Percentiles rank a stretch among this genome's conserved stretches.
Conservation (phyloP, 345 rosid genomes). For the Crucihimalaya himalaica region DNA sequence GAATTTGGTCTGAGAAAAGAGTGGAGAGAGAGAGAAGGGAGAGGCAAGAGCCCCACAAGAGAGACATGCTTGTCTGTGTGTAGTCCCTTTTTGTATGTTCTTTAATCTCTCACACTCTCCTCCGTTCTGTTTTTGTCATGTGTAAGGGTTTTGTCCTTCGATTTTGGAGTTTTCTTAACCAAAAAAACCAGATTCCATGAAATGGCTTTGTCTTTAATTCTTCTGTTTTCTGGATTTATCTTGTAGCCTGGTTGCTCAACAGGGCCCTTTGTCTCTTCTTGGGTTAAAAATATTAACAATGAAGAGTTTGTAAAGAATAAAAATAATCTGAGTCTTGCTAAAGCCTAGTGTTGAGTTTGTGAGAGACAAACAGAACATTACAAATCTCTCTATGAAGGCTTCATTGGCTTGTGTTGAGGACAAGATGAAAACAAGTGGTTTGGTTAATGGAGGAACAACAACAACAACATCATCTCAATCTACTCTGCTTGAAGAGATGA, state of each 20-base stretch:
- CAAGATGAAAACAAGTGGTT: conserved; percentile 55
- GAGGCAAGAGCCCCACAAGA: conserved; percentile 48
- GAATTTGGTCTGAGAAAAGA: conserved; percentile 48
- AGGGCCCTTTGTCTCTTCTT: conserved; percentile 27
- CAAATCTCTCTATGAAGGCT: conserved; percentile 42
- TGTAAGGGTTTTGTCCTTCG: conserved; percentile 61
- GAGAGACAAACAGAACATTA: conserved; percentile 16
- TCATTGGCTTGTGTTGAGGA: conserved; percentile 62
- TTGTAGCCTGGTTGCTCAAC: conserved; percentile 23
- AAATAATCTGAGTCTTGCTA: conserved; percentile 10
- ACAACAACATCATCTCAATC: conserved; percentile 31
- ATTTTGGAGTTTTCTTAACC: conserved; percentile 46
- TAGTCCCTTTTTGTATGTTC: conserved; percentile 43
- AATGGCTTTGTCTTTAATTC: conserved; percentile 41
- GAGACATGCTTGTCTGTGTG: conserved; percentile 49
- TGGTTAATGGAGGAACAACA: conserved; percentile 42
- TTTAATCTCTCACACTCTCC: conserved; percentile 35
- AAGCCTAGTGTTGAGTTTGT: conserved; percentile 29
- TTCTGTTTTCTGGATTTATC: conserved; percentile 35
- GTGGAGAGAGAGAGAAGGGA: conserved; percentile 26
- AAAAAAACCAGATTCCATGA: conserved; percentile 43
- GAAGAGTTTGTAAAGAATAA: conserved; percentile 13
- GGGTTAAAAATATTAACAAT: not conserved
- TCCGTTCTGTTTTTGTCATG: conserved; percentile 34
- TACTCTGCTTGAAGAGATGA: conserved; percentile 83